These are phyloP conservation scores for Neoascochyta sp. DNA, from an alignment of 2,329 filamentous ascomycete genomes.

Conservation along the genomic window DNA sequence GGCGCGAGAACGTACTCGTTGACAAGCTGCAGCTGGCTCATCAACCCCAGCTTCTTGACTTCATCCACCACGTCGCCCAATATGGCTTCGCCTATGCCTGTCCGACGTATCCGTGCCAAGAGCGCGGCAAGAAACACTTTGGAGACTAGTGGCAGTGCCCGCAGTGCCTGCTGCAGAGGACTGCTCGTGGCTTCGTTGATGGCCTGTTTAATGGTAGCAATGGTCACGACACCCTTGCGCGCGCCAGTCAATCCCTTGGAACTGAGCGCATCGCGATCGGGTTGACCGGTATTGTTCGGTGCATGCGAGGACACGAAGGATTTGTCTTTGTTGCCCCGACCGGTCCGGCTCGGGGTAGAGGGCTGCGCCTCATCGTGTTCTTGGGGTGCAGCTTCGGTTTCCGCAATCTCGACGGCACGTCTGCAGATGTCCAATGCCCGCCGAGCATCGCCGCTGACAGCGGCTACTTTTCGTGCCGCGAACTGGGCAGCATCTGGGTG, in stretches of 20 bases:
- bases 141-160: constrained; percentile 72
- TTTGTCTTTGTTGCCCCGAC: constrained; percentile 35
- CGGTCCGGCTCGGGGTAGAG: constrained; percentile 61
- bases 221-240: constrained; percentile 66
- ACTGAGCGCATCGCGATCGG: constrained; percentile 22
- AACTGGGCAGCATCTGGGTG: constrained; percentile 94
- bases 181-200: constrained; percentile 94
- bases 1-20: constrained; percentile 57
- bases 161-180: constrained; percentile 84
- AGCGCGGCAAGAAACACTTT: constrained; percentile 86
- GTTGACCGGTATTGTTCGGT: constrained; percentile 18
- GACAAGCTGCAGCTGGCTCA: constrained; percentile 59
- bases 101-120: constrained; percentile 72
- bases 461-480: constrained; percentile 91
- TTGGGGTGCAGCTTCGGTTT: constrained; percentile 57
- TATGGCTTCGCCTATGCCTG: constrained; percentile 80
- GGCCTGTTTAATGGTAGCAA: constrained; percentile 86
- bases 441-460: constrained; percentile 89
- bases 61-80: constrained; percentile 89
- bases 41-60: constrained; percentile 63
- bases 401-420: constrained; percentile 89
- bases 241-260: constrained; percentile 14
- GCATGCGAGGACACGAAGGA: constrained; percentile 13
- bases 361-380: constrained; percentile 42
- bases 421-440: constrained; percentile 93